Base-by-base conservation (phyloP, 2,329 filamentous ascomycete genomes). In the Colletotrichum sp. region DNA sequence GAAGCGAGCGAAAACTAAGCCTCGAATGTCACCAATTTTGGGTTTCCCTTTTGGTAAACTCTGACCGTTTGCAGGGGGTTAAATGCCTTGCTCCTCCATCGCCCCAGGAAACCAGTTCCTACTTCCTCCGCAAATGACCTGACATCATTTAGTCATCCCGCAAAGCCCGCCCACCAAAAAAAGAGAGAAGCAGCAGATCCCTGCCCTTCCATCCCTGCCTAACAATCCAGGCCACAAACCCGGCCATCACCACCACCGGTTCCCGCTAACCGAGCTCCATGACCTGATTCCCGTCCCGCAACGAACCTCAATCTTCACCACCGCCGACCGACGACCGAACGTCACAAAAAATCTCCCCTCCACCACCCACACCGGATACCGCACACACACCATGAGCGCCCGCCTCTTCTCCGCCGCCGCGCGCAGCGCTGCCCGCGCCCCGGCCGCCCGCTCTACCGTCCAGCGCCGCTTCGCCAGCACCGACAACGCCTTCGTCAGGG, bases 401-500 rank as follows among this genome's bases (percentile, higher is more conserved):
- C 89, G 80, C 83, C 59, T 92, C 79, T 82, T 92, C 83, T 93
- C 93, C 83, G 86, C 89, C 78, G 88, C 91, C 79, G 92, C 92
- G 88, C 93, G 93, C 59, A 62, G 59, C 86, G 86, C 91, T 80
- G 85, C 88, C 80, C 91, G 91, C 82, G 86, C 86, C 78, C 86
- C 89, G 78, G 87, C 89, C 81, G 44, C 60, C 52, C 91, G 91
- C 82, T 86, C 86, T 78, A 86, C 89, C 78, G 84, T 91, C 81
- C 94, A 95, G 89, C 93, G 94, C 86, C 93, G 93, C 81, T 90
- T 95, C 82, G 93, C 93, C 84, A 93, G 91, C 88, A 89, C 95
- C 81, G 95, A 98, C 89, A 99, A 98, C 88, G 92, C 93, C 83
- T 99, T 99, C 91, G 93, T 98, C 90, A 93, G 94, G 83, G 97